Conservation (phyloP, 2,329 filamentous ascomycete species). For the Fusarium palustre region DNA sequence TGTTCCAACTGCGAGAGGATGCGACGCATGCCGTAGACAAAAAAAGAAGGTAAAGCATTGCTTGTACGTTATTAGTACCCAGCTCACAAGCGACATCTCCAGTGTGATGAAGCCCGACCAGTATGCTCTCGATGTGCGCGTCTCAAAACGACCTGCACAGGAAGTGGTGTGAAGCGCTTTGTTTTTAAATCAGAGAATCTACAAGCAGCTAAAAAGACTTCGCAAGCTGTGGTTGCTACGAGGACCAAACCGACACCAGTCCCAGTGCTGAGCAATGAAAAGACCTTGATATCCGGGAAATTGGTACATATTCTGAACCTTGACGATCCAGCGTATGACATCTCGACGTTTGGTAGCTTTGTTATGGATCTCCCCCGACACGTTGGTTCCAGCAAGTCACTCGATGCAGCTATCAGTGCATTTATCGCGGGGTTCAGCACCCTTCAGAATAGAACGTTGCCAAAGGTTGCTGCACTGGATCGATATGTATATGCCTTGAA, state of each 20-base stretch:
- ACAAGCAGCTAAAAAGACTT: neutral
- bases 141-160: constrained; percentile 7
- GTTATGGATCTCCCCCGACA: constrained; percentile 9
- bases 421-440: neutral
- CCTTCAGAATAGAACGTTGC: neutral
- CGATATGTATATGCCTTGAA: constrained; percentile 11
- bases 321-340: neutral
- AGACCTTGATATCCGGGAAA: neutral
- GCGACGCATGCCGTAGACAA: constrained; percentile 12
- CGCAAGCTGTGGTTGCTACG: fast-evolving
- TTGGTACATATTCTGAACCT: constrained; percentile 14
- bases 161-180: constrained; percentile 16
- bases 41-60: constrained; percentile 13
- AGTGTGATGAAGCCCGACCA: constrained; percentile 33
- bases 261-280: constrained; percentile 7
- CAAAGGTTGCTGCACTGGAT: neutral
- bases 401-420: constrained; percentile 6
- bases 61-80: fast-evolving
- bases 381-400: neutral
- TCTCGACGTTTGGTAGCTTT: constrained; percentile 21
- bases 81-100: neutral
- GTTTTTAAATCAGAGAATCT: constrained; percentile 6
- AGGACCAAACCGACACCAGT: neutral
- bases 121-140: constrained; percentile 11
- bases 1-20: constrained; percentile 8